Evolutionary conservation across 441 rosid species (phyloP).

Genomic region (Corymbia citriodora): DNA sequence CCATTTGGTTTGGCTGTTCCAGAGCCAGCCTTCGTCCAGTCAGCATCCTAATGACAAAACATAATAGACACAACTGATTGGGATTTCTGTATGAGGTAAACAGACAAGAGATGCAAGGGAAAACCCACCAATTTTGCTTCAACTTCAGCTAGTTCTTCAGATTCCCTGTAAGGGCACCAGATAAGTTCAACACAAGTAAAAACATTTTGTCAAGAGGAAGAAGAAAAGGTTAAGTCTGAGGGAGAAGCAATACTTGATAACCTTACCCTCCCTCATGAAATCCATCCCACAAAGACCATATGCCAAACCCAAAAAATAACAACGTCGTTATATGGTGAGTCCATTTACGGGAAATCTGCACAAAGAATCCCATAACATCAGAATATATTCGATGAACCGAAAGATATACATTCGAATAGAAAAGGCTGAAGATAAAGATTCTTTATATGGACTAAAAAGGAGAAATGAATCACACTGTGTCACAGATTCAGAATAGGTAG

Average conservation of each 20-base stretch:
- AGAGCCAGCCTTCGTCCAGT: slow-evolving; percentile 38
- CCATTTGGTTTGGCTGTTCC: slow-evolving; percentile 38
- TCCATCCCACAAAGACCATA: slow-evolving; percentile 92
- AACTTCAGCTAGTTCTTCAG: slow-evolving; percentile 86
- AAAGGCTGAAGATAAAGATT: not conserved
- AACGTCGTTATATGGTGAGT: slow-evolving; percentile 80
- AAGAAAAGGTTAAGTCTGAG: not conserved
- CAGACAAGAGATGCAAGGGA: not conserved
- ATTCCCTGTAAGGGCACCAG: slow-evolving; percentile 37
- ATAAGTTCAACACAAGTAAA: not conserved
- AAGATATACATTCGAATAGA: not conserved
- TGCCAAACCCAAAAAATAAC: slow-evolving; percentile 76
- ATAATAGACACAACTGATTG: slow-evolving; percentile 6
- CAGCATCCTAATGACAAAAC: slow-evolving; percentile 58
- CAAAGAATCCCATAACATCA: not conserved
- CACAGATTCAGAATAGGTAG: not conserved
- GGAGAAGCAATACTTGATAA: not conserved
- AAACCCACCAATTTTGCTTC: slow-evolving; percentile 80
- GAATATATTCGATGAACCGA: not conserved
- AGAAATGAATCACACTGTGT: not conserved
- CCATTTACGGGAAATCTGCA: slow-evolving; percentile 87
- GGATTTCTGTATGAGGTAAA: not conserved
- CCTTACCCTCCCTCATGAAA: slow-evolving; percentile 60
- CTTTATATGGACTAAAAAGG: not conserved
- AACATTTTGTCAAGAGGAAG: not conserved